These are phyloP conservation scores for Taphrina wiesneri DNA, from an alignment of 1,139 yeast genomes.

Conservation along the genomic window DNA sequence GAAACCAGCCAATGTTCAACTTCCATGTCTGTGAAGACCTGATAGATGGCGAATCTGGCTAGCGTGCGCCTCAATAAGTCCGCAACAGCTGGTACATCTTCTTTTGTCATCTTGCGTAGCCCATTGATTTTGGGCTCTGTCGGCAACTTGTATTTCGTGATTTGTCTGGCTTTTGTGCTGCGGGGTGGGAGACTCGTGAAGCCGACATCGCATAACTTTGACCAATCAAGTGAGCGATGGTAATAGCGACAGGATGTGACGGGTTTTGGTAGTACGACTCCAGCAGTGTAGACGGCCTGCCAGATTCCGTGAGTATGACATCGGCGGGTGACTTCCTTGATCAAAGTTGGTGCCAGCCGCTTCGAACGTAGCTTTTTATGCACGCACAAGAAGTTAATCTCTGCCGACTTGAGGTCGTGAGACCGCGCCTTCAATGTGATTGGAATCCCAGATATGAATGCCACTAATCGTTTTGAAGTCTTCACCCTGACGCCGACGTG, in stretches of 20 bases:
- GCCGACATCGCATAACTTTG: constrained; percentile 83
- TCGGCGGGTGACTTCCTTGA: constrained; percentile 90
- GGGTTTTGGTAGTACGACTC: constrained; percentile 87
- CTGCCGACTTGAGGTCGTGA: constrained; percentile 65
- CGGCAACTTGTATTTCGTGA: constrained; percentile 74
- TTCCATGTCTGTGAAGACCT: constrained; percentile 68
- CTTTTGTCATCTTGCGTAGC: constrained; percentile 60
- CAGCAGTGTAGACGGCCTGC: constrained; percentile 97
- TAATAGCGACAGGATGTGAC: constrained; percentile 86
- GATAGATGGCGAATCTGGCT: constrained; percentile 68
- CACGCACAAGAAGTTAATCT: constrained; percentile 88
- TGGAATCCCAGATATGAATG: constrained; percentile 91
- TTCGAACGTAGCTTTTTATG: constrained; percentile 93
- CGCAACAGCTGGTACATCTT: constrained; percentile 67
- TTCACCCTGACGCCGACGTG: constrained; percentile 90
- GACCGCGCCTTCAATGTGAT: constrained; percentile 64
- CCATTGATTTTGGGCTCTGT: constrained; percentile 57
- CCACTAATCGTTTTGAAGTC: constrained; percentile 73
- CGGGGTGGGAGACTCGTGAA: constrained; percentile 73
- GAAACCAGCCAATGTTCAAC: constrained; percentile 74
- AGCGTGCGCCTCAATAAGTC: constrained; percentile 64
- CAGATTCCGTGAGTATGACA: constrained; percentile 81
- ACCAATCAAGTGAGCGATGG: constrained; percentile 94
- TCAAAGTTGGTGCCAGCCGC: constrained; percentile 88
- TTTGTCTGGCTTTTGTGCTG: constrained; percentile 77